Base-by-base conservation (phyloP, 805 yeast genomes). In the Ogataea zsoltii region DNA sequence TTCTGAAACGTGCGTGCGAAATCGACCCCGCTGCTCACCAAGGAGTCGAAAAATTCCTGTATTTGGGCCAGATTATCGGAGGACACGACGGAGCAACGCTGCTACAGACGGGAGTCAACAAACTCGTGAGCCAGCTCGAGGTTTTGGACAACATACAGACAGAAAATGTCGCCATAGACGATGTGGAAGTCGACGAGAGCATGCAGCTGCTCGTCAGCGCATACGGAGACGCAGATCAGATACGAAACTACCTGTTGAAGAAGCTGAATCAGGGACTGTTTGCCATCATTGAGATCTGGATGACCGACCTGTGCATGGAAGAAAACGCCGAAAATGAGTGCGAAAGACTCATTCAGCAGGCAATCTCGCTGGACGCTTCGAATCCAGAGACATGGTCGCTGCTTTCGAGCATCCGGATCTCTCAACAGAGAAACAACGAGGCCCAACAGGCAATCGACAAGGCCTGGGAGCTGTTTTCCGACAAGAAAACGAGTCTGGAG, bases 301-400 rank as follows among this genome's bases (percentile, higher is more conserved):
- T 90, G 97, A 92, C 98, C 1, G 97, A 92, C 70, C 71, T 91
- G 52, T 91, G 98, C 70, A 89, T 91, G 96, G 96, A 88, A 58
- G 81, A 81, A 2, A 82, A 84, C 54, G 98, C 98, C 2, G 98
- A 94, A 66, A 17, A 63, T 7, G 76, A 80, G 63, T 94, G 98
- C 68, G 86, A 90, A 56, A 73, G 73, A 44, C 72, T 88, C 53
- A 83, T 91, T 44, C 66, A 76, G 10, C 78, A 77, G 54, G 81
- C 95, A 1, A 66, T 88, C 58, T 67, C 77, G 42, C 65, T 87
- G 28, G 85, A 84, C 51, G 31, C 50, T 2, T 70, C 71, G 17
- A 82, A 86, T 46, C 86, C 96, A 1, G 97, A 91, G 63, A 78
- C 88, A 1, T 88, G 88, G 82, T 77, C 90, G 1, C 72, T 87